Base-by-base conservation (phyloP, 768 basidiomycete species). In the Steccherinum ochraceum region DNA sequence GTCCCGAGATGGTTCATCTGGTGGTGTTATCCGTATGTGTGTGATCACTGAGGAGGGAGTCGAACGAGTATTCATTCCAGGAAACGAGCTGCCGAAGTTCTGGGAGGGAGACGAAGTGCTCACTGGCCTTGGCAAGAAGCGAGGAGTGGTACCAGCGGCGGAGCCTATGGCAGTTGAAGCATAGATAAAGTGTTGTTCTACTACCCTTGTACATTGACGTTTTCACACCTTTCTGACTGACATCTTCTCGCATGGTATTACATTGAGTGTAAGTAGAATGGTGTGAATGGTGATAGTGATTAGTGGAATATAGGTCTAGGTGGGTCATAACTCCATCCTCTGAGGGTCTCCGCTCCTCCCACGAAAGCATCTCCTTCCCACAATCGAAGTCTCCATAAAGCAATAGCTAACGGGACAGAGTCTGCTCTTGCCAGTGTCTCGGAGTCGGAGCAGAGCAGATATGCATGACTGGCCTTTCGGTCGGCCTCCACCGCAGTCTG, bases 1-100 rank as follows among this genome's bases (percentile, higher is more conserved):
- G 96, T 82, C 91, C 43, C 83, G 96, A 67, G 96, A 99, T 67
- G 95, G 96, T 3, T 96, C 93, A 0, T 98, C 96, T 49, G 96
- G 96, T 52, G 96, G 96, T 64, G 89, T 90, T 44, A 93, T 99
- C 58, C 88, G 96, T 42, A 91, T 98, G 90, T 91, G 89, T 60
- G 89, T 99, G 25, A 97, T 98, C 67, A 94, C 90, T 5, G 84
- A 94, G 67, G 90, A 85, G 47, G 83, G 82, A 18, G 94, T 96
- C 13, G 93, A 98, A 72, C 75, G 95, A 54, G 63, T 93, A 56
- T 99, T 99, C 64, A 79, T 97, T 2, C 91, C 94, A 10, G 95
- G 94, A 2, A 77, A 95, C 66, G 73, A 92, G 60, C 77, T 97
- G 44, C 93, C 93, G 40, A 82, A 71, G 61, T 93, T 93, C 74